Conservation (phyloP, 305 asterid species). For the Rubia peregrina region DNA sequence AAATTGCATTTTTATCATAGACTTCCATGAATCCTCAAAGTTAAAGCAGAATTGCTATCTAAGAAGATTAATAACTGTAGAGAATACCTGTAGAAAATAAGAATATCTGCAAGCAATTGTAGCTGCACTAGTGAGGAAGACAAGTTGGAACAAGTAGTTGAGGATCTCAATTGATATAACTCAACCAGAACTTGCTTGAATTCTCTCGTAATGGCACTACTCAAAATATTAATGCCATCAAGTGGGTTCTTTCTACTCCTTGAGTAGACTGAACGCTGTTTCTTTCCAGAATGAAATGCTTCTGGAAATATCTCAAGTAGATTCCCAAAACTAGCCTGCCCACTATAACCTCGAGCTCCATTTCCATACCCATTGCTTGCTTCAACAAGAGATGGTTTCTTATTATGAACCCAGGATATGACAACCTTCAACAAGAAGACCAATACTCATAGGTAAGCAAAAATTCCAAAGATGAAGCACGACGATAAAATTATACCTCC, state of each 20-base stretch:
- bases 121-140: conserved; percentile 55
- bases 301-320: conserved; percentile 30
- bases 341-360: conserved; percentile 45
- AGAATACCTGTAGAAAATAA: conserved; percentile 71
- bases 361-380: conserved; percentile 28
- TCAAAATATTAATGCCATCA: conserved; percentile 59
- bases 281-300: conserved; percentile 26
- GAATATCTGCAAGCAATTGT: conserved; percentile 59
- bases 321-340: conserved; percentile 39
- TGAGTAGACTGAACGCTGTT: conserved; percentile 21
- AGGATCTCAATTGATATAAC: conserved; percentile 46
- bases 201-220: conserved; percentile 56
- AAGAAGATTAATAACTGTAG: neutral
- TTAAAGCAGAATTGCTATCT: conserved; percentile 6
- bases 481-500: conserved; percentile 45
- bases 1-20: conserved; percentile 4
- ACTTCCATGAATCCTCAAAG: neutral
- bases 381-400: conserved; percentile 30
- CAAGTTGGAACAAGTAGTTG: conserved; percentile 41
- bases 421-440: conserved; percentile 48
- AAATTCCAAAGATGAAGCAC: conserved; percentile 17
- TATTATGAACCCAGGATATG: conserved; percentile 56
- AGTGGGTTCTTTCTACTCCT: conserved; percentile 35
- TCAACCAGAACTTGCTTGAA: conserved; percentile 44
- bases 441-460: conserved; percentile 25